These are phyloP conservation scores for Pulveroboletus sp. DNA, from an alignment of 768 basidiomycete genomes.

Conservation along the genomic window DNA sequence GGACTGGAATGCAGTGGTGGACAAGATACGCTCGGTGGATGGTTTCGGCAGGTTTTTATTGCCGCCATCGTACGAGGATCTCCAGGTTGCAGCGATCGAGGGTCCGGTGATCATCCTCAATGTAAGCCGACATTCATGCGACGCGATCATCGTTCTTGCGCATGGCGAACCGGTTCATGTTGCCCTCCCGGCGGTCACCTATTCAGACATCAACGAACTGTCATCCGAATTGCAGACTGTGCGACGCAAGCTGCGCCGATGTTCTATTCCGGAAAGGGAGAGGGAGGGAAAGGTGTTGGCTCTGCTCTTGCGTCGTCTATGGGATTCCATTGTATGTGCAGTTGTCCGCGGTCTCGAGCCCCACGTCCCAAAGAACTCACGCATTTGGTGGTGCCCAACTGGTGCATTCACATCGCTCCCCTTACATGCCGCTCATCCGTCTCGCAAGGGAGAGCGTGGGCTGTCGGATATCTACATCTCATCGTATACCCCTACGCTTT, in stretches of 20 bases:
- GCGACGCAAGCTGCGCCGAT: neutral
- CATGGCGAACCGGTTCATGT: slow-evolving; percentile 9
- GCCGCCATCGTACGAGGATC: slow-evolving; percentile 18
- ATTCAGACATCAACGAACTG: slow-evolving; percentile 1
- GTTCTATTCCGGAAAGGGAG: neutral
- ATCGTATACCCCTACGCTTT: slow-evolving; percentile 31
- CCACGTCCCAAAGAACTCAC: slow-evolving; percentile 10
- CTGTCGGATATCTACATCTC: slow-evolving; percentile 29
- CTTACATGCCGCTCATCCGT: slow-evolving; percentile 27
- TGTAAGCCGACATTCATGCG: slow-evolving; percentile 19
- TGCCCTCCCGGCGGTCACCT: slow-evolving; percentile 8
- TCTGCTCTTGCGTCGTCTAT: slow-evolving; percentile 16
- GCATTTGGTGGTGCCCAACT: slow-evolving; percentile 32
- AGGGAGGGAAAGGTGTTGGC: slow-evolving; percentile 3
- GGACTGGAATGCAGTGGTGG: slow-evolving; percentile 25
- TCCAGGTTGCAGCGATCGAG: slow-evolving; percentile 14
- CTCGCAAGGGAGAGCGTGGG: slow-evolving; percentile 9
- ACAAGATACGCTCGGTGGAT: slow-evolving; percentile 25
- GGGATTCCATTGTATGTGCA: slow-evolving; percentile 19
- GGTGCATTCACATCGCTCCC: slow-evolving; percentile 23
- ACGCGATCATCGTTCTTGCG: slow-evolving; percentile 18
- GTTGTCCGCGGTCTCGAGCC: slow-evolving; percentile 18
- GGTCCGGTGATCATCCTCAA: slow-evolving; percentile 36
- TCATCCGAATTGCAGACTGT: slow-evolving; percentile 1
- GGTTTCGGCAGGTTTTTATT: slow-evolving; percentile 23